Base-by-base conservation (phyloP, 306 rosid genomes). In the Gastrolobium villosum region DNA sequence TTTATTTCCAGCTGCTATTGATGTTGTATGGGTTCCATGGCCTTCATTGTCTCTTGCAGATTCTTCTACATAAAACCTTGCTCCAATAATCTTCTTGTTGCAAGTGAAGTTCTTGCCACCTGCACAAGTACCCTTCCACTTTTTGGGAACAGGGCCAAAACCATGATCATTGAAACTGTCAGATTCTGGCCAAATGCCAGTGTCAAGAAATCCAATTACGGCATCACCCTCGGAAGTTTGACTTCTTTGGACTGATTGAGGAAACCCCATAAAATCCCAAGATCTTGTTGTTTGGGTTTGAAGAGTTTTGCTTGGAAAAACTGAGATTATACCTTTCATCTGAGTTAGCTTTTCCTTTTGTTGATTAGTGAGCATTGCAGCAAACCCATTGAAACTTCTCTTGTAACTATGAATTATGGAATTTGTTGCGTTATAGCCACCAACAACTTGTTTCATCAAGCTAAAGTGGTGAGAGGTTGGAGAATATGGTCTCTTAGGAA, bases 51-150 rank as follows among this genome's bases (percentile, higher is more conserved):
- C 82, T 72, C 74, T 82, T 3, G 74, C 76, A 54, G 11, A 53
- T 0, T 7, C 61, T 4, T 14, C n/a, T 13, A 13, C 54, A 31
- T 64, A 64, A 9, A 2, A 43, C 20, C 72, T 32, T 3, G 78
- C 82, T 10, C 86, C 86, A 1, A 83, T 77, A 49, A 77, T 14
- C 67, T 83, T 83, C 13, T 72, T 83, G 65, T 83, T 83, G 83
- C 86, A 83, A 7, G 66, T 77, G 20, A 83, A 72, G 49, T 83
- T 46, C 9, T 2, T 52, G 31, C 76, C 65, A 2, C 65, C 65
- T 14, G 5, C 36, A 39, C 83, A 77, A n/a, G 52, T 48, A 0
- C 83, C 83, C 10, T 10, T 77, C 86, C 86, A 77, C 43, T 83
- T 83, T 10, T 46, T 49, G 0, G 86, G 86, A 46, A 74, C 35